Percentiles rank a stretch among this genome's conserved stretches.
phyloP scores from a whole-genome alignment of 768 basidiomycete genomes.

The Pleurotus platypus region DNA sequence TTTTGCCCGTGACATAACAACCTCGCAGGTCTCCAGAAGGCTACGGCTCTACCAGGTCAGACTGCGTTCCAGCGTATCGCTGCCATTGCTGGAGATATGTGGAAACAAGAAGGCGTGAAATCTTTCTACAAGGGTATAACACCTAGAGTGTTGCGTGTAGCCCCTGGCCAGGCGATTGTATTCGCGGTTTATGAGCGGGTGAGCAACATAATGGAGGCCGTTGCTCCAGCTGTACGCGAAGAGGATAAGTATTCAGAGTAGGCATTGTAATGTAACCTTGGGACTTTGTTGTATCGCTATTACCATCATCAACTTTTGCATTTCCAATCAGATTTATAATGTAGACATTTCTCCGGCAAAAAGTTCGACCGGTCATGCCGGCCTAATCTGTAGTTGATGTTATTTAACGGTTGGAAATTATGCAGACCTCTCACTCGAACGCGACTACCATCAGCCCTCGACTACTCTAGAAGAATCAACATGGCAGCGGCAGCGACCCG shows the following conservation, averaged over 20 bases:
- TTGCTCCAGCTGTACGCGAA: conserved; percentile 49
- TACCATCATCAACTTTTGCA: not conserved
- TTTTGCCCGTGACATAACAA: not conserved
- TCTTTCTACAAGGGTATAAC: conserved; percentile 99
- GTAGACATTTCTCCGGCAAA: not conserved
- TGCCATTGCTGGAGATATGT: conserved; percentile 88
- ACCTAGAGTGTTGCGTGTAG: conserved; percentile 91
- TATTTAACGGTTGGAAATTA: not conserved
- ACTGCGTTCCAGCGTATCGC: conserved; percentile 77
- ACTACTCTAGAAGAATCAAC: not conserved
- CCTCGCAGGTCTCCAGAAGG: conserved; percentile 74
- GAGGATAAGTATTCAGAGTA: conserved; percentile 71
- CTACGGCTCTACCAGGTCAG: conserved; percentile 67
- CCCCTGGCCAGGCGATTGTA: conserved; percentile 95
- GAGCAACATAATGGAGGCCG: conserved; percentile 65
- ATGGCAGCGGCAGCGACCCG: conserved; percentile 7
- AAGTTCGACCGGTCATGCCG: not conserved
- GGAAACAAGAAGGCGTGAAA: conserved; percentile 78
- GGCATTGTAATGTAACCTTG: conserved; percentile 7
- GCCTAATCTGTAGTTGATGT: too few relatives aligned
- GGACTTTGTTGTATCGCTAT: conserved; percentile 3
- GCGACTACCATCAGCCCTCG: not conserved
- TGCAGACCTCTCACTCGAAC: not conserved
- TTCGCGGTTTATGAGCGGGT: conserved; percentile 97
- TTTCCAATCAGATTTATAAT: too few relatives aligned